These are phyloP conservation scores for Odontarrhena argentea DNA, from an alignment of 345 rosid species.

Conservation along the genomic window DNA sequence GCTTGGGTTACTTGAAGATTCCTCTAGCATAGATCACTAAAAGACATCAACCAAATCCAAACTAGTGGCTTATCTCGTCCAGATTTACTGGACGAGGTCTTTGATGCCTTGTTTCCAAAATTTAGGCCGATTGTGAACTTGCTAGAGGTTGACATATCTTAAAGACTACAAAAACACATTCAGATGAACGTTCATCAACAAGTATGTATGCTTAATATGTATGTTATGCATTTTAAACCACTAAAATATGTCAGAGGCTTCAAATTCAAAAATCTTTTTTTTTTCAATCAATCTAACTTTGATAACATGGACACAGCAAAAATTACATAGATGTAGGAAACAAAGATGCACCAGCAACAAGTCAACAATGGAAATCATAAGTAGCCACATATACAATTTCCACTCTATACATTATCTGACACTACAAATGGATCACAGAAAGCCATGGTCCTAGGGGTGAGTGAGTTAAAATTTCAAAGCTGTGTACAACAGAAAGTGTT, in stretches of 20 bases:
- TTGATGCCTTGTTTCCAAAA: constrained; percentile 3
- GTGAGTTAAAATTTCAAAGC: constrained; percentile 14
- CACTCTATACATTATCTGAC: background rate
- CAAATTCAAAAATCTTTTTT: background rate
- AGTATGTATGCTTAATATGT: background rate
- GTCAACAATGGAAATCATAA: background rate
- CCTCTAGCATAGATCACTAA: constrained; percentile 33
- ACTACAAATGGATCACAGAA: constrained; percentile 2
- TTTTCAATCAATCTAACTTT: background rate
- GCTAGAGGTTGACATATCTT: constrained; percentile 10
- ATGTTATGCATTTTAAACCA: background rate
- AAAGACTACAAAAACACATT: constrained; percentile 17
- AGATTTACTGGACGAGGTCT: constrained; percentile 16
- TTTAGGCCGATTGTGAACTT: constrained; percentile 17
- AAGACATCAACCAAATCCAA: constrained; percentile 21
- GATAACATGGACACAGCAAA: constrained; percentile 5
- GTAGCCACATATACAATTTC: background rate
- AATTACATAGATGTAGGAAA: background rate
- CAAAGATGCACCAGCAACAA: constrained; percentile 11
- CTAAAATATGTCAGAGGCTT: background rate
- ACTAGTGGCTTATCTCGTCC: constrained; percentile 29
- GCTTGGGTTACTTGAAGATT: constrained; percentile 39
- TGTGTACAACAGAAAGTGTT: background rate
- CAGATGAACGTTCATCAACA: constrained; percentile 25
- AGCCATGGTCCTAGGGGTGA: constrained; percentile 1